Base-by-base conservation (phyloP, 306 rosid species). In the Herpetospermum pedunculosum region DNA sequence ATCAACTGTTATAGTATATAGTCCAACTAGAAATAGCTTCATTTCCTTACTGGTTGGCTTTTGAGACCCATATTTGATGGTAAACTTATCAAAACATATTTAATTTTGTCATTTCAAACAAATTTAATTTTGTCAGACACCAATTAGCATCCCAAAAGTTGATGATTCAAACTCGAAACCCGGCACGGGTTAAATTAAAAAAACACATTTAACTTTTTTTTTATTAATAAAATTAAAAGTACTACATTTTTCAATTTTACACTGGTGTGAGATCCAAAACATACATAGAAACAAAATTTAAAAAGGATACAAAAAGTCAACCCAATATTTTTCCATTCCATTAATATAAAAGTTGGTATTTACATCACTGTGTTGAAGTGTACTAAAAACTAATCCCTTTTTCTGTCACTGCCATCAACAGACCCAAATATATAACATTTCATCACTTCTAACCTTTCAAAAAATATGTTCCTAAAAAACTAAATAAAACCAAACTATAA, bases 401-500 rank as follows among this genome's bases (percentile, higher is more conserved):
- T 69, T 46, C 59, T 47, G 34, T 72, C 76, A 72, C 28, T 47
- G n/a, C 44, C 59, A 48, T 29, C 75, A 72, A 50, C 76, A 69
- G 46, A 26, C 38, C 32, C 29, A 46, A 50, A 34, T 19, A 11
- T 38, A 64, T 62, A 62, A 18, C 46, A 71, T 29, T 9, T 37
- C 34, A 48, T 72, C 47, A n/a, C 62, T 29, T 49, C 62, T 65
- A 23, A 47, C 6, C 43, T 29, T 72, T 55, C 32, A 58, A 28
- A 79, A 32, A 40, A 60, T 15, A 59, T 63, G 28, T 30, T 0
- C 21, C 30, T 53, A 48, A 79, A 50, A 43, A 35, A 53, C 16
- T 21, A 15, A 70, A 25, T 15, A 11, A 32, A 50, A 34, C 63
- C 62, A 72, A 85, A 77, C 80, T 58, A 81, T 76, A 80, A 83